A percentile compares a stretch with the other conserved stretches of the same genome.
Evolutionary conservation across 1,284 basidiomycete genomes (phyloP).

Genomic region (Ganoderma leucocontextum): DNA sequence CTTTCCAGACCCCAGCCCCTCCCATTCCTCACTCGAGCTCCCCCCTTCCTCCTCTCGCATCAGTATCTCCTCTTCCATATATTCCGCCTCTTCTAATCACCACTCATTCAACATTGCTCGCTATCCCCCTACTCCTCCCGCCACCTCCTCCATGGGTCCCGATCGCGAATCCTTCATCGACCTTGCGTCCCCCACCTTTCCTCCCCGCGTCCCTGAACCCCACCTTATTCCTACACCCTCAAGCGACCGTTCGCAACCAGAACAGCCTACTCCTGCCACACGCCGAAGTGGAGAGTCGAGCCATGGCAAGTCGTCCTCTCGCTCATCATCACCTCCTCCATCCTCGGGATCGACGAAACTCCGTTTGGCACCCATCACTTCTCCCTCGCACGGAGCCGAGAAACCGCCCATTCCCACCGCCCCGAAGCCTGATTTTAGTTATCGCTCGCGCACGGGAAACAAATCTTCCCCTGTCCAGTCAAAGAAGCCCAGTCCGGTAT

Average conservation of each 20-base stretch:
- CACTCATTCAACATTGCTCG: conserved; percentile 36
- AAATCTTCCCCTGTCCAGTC: conserved; percentile 19
- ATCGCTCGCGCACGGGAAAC: conserved; percentile 33
- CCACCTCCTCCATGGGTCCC: conserved; percentile 37
- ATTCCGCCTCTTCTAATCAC: conserved; percentile 38
- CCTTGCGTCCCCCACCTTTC: conserved; percentile 51
- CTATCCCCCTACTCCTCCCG: conserved; percentile 17
- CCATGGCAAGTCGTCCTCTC: conserved; percentile 23
- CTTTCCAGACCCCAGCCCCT: conserved; percentile 18
- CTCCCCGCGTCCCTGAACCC: conserved; percentile 35
- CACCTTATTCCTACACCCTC: conserved; percentile 18
- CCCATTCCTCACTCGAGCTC: conserved; percentile 44
- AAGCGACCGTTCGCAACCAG: conserved; percentile 15
- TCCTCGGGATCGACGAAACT: conserved; percentile 24
- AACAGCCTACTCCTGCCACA: conserved; percentile 1
- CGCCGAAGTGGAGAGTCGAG: conserved; percentile 24
- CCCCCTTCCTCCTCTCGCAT: conserved; percentile 48
- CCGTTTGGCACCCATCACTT: conserved; percentile 28
- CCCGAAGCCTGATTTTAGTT: conserved; percentile 44
- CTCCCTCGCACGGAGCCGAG: conserved; percentile 37
- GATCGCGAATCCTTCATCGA: conserved; percentile 66
- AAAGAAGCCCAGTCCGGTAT: conserved; percentile 20
- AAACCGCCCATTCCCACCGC: conserved; percentile 53
- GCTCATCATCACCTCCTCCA: conserved; percentile 13
- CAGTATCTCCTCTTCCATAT: conserved; percentile 56